Evolutionary conservation across 768 basidiomycete genomes (phyloP).

Genomic region (Pleurotus tuoliensis): DNA sequence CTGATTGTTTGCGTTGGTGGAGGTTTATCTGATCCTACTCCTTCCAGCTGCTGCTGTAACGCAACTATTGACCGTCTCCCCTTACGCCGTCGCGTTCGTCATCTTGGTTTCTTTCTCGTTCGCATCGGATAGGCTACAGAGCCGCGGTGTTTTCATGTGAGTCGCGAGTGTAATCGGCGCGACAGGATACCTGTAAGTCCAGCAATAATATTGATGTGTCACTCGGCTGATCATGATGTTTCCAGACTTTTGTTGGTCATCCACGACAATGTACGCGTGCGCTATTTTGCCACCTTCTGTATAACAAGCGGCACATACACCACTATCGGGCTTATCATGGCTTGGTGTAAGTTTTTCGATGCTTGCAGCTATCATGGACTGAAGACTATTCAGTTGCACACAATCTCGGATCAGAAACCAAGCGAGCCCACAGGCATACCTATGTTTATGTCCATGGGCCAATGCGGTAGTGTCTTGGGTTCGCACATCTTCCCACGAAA

Average conservation of each 20-base stretch:
- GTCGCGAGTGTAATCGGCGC: slow-evolving; percentile 41
- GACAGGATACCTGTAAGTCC: slow-evolving; percentile 59
- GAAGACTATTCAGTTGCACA: slow-evolving; percentile 48
- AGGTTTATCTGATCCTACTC: neutral
- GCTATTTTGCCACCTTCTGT: slow-evolving; percentile 77
- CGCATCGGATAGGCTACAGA: slow-evolving; percentile 64
- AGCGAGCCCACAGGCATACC: slow-evolving; percentile 76
- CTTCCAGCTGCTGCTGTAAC: slow-evolving; percentile 55
- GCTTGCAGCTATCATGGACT: neutral
- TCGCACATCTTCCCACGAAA: slow-evolving; percentile 65
- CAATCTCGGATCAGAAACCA: slow-evolving; percentile 75
- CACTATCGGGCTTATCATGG: slow-evolving; percentile 67
- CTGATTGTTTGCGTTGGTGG: neutral
- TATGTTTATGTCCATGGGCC: slow-evolving; percentile 78
- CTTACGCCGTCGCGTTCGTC: slow-evolving; percentile 68
- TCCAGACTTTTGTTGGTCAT: slow-evolving; percentile 53
- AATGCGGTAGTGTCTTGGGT: slow-evolving; percentile 70
- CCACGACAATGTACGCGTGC: slow-evolving; percentile 47
- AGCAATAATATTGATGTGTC: neutral
- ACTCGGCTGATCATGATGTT: neutral
- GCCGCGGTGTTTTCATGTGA: slow-evolving; percentile 47
- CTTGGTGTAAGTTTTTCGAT: slow-evolving; percentile 59
- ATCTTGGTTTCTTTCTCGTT: slow-evolving; percentile 57
- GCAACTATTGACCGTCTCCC: slow-evolving; percentile 77
- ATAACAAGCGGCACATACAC: slow-evolving; percentile 77